Base-by-base conservation (phyloP, 2,329 filamentous ascomycete genomes). In the Fusarium sp. region DNA sequence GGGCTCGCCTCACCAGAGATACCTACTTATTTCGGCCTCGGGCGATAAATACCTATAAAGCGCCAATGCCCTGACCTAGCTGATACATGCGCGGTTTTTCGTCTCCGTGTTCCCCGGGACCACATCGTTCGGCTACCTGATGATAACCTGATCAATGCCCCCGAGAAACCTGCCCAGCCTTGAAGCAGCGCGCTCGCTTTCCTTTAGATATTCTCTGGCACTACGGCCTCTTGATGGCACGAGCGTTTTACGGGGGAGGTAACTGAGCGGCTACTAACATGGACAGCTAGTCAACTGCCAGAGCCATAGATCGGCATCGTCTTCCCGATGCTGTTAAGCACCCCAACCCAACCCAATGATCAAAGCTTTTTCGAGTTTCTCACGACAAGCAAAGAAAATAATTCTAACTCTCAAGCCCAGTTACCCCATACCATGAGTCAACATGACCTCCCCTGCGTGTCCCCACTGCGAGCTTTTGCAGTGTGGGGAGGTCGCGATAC, bases 1-100 rank as follows among this genome's bases (percentile, higher is more conserved):
- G 37, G 10, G 27, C n/a, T 18, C 7, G 47, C 31, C 46, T 31
- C 11, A 15, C 31, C 36, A 31, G n/a, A 12, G n/a, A 36, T 7
- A 52, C 31, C 34, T 52, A 34, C 48, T 52, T 39, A 13, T 52
- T 52, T 52, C 13, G 23, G 34, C 34, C n/a, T 37, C 34, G 10
- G 16, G 15, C 18, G 6, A 52, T 12, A 9, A 34, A 12, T 6
- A 12, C 31, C 12, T 12, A 34, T 34, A 4, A 34, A 4, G 31
- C 12, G 13, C 11, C 13, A 28, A 37, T 15, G 39, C 48, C 34
- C 48, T 52, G 34, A 16, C 34, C 48, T 16, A 15, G 11, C 37
- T 52, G 18, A 50, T 16, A 30, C 48, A 52, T 18, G 48, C 34
- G 48, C 34, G 34, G 23, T 39, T 52, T 51, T 51, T n/a, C 27